A percentile compares a stretch with the other conserved stretches of the same genome.
These are phyloP conservation scores for Lasiodiplodia gonubiensis DNA, from an alignment of 2,329 filamentous ascomycete species.

Conservation along the genomic window DNA sequence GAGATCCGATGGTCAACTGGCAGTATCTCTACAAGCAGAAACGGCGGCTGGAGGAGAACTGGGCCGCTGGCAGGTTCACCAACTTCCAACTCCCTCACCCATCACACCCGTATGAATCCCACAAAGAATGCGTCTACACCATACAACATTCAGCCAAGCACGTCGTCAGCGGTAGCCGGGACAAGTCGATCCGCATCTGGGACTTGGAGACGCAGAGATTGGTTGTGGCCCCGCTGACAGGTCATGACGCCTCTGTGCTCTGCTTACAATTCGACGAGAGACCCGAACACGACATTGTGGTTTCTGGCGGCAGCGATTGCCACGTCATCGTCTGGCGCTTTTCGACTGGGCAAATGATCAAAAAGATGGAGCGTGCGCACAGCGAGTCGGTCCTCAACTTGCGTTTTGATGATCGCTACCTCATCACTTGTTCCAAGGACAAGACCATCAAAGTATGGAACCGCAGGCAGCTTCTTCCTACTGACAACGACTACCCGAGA, in stretches of 20 bases:
- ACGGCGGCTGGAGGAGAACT: slow-evolving; percentile 84
- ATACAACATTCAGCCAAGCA: slow-evolving; percentile 86
- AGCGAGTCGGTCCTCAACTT: slow-evolving; percentile 91
- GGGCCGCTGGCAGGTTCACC: slow-evolving; percentile 79
- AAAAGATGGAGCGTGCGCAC: slow-evolving; percentile 78
- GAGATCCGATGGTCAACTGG: slow-evolving; percentile 78
- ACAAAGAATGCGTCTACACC: slow-evolving; percentile 92
- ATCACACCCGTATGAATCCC: slow-evolving; percentile 77
- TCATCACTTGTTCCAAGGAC: slow-evolving; percentile 97
- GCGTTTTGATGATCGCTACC: slow-evolving; percentile 85
- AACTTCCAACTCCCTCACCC: slow-evolving; percentile 94
- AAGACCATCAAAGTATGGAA: slow-evolving; percentile 98
- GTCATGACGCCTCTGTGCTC: slow-evolving; percentile 84
- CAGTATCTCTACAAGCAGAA: slow-evolving; percentile 91
- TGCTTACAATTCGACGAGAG: slow-evolving; percentile 94
- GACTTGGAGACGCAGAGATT: slow-evolving; percentile 81
- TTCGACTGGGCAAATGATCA: slow-evolving; percentile 83
- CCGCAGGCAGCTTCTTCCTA: slow-evolving; percentile 58
- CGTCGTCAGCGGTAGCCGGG: slow-evolving; percentile 91
- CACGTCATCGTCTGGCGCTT: slow-evolving; percentile 92
- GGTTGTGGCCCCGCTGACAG: slow-evolving; percentile 72
- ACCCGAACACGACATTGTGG: slow-evolving; percentile 86
- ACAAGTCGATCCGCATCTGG: slow-evolving; percentile 89
- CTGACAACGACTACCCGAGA: slow-evolving; percentile 46
- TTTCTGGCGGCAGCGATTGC: slow-evolving; percentile 92